Base-by-base conservation (phyloP, 352 stramenopile species). In the Phytophthora fragariaefolia region DNA sequence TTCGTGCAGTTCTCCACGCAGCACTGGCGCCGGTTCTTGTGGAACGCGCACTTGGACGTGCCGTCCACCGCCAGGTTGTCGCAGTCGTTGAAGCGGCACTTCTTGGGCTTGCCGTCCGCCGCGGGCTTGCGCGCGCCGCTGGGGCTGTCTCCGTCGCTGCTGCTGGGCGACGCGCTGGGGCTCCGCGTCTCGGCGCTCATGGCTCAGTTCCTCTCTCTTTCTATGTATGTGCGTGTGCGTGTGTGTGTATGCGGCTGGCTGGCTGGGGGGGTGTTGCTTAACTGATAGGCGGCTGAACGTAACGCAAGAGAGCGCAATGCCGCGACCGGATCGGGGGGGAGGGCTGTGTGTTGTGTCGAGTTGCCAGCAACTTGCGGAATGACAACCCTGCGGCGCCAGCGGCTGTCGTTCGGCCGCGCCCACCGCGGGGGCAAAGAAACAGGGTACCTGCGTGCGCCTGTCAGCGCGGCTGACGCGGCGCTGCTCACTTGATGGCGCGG, bases 61-160 rank as follows among this genome's bases (percentile, higher is more conserved):
- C 83, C 85, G 57, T 90, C 79, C 43, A 90, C 76, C 3, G 80
- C 79, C 23, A 84, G 65, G 70, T 91, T 92, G 59, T 88, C 83
- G 65, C 85, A 94, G 63, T 91, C 82, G 45, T 94, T 94, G 63
- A 94, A 94, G 59, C 80, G 77, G 66, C 85, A 94, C 67, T 90
- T 91, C 54, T 76, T 76, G 53, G 72, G 63, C 53, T 86, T 81
- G 58, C 66, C 76, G 28, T 63, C 45, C 15, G 66, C 34, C 27
- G 64, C 63, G 28, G 58, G 51, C 51, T 59, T 51, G n/a, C 28
- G 40, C 36, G 36, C 48, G 52, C 27, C 34, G 36, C 28, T 40
- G 1, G 61, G 23, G 45, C 71, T 62, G 28, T 24, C 52, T 52
- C 73, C 42, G 63, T 62, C 74, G 56, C 63, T 73, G 32, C 49